Base-by-base conservation (phyloP, 148 eudicot species). In the Pharnaceum exiguum region DNA sequence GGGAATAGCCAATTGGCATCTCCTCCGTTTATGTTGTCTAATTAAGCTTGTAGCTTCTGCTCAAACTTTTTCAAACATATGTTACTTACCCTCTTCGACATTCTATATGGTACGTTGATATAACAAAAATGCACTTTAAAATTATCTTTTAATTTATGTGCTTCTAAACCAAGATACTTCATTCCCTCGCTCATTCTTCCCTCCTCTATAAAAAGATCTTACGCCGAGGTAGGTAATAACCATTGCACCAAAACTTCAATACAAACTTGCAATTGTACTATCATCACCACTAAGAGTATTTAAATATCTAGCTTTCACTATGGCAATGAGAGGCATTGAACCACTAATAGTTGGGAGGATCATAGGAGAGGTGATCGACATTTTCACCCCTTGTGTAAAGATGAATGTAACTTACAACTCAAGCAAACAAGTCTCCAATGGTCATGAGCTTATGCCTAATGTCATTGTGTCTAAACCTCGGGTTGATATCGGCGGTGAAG, bases 401-500 rank as follows among this genome's bases (percentile, higher is more conserved):
- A 36, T 90, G 74, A 67, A 22, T 56, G 84, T 90, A 11, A 83
- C 77, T 16, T 90, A 83, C 49, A 86, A 82, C 77, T 57, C 77
- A 48, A 82, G 71, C 73, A 79, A 76, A 57, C 83, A 72, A 58
- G 97, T 90, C 29, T 70, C 36, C 25, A 90, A 90, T 70, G 97
- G 95, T 39, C 89, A 84, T 61, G 97, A 90, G 77, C 77, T 90
- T 37, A 81, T 84, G 91, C 95, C 91, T 33, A 35, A 67, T 61
- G 63, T 89, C 75, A 57, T 83, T 60, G 43, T 53, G 22, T 55
- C 76, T 24, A 83, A 67, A 59, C 97, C 97, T 36, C 88, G 91
- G 1, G 97, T 84, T 38, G 91, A 86, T 11, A 78, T 90, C 1
- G 97, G 95, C 40, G 97, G 97, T 32, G 90, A 90, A 45, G 97